Base-by-base conservation (phyloP, 768 basidiomycete species). In the Calvatia gigantea region DNA sequence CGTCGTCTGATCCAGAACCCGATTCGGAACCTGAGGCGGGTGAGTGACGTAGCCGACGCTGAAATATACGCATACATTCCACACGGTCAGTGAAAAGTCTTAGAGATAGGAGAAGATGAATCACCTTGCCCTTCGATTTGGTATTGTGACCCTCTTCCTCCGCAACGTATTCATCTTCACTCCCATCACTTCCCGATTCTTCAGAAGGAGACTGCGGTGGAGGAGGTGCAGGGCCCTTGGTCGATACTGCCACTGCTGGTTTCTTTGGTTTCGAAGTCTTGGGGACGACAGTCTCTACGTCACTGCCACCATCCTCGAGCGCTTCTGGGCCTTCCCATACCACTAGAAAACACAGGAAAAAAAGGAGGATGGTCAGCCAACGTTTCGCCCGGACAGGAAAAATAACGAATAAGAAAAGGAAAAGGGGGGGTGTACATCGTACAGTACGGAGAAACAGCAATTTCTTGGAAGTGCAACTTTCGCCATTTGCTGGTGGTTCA, bases 91-190 rank as follows among this genome's bases (percentile, higher is more conserved):
- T 43, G 51, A 45, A 52, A 41, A 56, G 32, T 38, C 31, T 31
- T 56, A 46, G 43, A 54, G 4, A 58, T 54, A 59, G 33, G 48
- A 43, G 51, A 57, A 61, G 25, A 27, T 35, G 6, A 47, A 35
- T 25, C 75, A 84, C 85, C 75, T 76, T 81, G 39, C 57, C 58
- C 64, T 65, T 68, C 61, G 54, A 64, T 67, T 65, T 73, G 63
- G 59, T 67, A 60, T 73, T 75, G 19, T 53, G 49, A 60, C 62
- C 67, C 56, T 66, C 66, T 21, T 69, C 65, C 58, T 79, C 80
- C 45, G 72, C 83, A 46, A 87, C 75, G 66, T 88, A 91, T 61
- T 91, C 89, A 62, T 91, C 89, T 57, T 81, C 87, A 64, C 84
- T 87, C 54, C 75, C 76, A 29, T 69, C 70, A 48, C 78, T 75